Evolutionary conservation across 2,329 filamentous ascomycete genomes (phyloP), one percentile per base, ranked within the genome.

Genomic region (Fusarium sp.): DNA sequence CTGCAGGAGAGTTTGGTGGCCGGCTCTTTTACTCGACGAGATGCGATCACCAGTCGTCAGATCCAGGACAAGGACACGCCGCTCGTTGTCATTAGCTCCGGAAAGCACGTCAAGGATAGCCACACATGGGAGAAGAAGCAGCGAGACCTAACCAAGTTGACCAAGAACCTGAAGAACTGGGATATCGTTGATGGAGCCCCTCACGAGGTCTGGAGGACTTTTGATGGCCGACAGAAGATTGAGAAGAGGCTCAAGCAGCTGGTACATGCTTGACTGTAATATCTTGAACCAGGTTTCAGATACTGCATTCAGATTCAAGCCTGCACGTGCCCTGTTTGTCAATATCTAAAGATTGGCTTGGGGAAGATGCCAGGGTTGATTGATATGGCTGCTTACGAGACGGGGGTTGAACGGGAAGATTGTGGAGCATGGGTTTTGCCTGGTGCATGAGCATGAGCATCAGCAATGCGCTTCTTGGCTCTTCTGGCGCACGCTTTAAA

Each of bases 1-100:
- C 84, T 99, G 57, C 96, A 99, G 80, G 96, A 99, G 82, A 95
- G 91, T 69, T 85, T 98, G 1, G 94, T 98, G 33, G 94, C 94
- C 1, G 88, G 90, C 69, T 93, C 92, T 1, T 88, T 98, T 71
- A 94, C 94, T 15, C 91, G 90, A 78, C 92, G 92, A 34, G 96
- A 99, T 75, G 89, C 97, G 19, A 83, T 86, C 44, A 92, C 90
- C 62, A 94, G 94, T 60, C 85, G 92, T 22, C 90, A 91, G 46
- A 96, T 98, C 54, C 93, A 97, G 80, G 86, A 87, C 60, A 84
- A 85, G n/a, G 84, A 92, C 60, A 92, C 92, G 15, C 91, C 94
- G 8, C 81, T 98, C 39, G 91, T 91, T 3, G 83, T 99, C 24
- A 87, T 98, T 57, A 97, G 92, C 77, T 97, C 93, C 1, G 95